A percentile compares a stretch with the other conserved stretches of the same genome.
Evolutionary conservation across 2,329 filamentous ascomycete species (phyloP).

Genomic region (Sporothrix phasma): DNA sequence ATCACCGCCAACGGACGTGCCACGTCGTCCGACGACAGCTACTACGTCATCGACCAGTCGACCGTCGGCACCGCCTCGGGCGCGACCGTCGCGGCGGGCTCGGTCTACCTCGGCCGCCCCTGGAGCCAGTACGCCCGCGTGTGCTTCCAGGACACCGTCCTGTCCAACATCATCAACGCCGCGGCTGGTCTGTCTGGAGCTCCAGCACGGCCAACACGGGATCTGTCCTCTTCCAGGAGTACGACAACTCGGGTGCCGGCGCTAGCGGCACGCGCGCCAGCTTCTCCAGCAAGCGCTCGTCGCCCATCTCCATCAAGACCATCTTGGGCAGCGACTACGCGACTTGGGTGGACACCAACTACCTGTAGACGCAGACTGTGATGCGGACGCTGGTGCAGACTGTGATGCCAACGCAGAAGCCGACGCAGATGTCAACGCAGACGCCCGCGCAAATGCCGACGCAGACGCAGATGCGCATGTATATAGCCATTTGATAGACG

Average conservation of each 20-base stretch:
- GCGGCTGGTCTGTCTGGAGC: background rate
- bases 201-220: background rate
- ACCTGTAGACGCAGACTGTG: background rate
- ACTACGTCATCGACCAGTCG: background rate
- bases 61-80: background rate
- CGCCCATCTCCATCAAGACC: background rate
- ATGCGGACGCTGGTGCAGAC: background rate
- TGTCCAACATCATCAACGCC: slow-evolving; percentile 46
- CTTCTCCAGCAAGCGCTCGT: background rate
- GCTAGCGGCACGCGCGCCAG: background rate
- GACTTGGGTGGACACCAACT: background rate
- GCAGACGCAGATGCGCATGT: no score
- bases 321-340: background rate
- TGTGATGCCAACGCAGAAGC: no score
- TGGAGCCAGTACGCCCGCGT: slow-evolving; percentile 39
- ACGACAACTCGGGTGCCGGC: background rate
- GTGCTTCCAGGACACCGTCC: slow-evolving; percentile 36
- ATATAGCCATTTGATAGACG: no score
- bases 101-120: slow-evolving; percentile 47
- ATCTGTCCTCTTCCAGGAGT: background rate
- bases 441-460: no score
- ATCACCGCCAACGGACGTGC: background rate
- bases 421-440: no score
- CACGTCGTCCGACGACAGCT: background rate
- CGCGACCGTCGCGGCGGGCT: slow-evolving; percentile 31